Evolutionary conservation across 2,329 filamentous ascomycete species (phyloP).

Genomic region (Dothideomycetes sp.): DNA sequence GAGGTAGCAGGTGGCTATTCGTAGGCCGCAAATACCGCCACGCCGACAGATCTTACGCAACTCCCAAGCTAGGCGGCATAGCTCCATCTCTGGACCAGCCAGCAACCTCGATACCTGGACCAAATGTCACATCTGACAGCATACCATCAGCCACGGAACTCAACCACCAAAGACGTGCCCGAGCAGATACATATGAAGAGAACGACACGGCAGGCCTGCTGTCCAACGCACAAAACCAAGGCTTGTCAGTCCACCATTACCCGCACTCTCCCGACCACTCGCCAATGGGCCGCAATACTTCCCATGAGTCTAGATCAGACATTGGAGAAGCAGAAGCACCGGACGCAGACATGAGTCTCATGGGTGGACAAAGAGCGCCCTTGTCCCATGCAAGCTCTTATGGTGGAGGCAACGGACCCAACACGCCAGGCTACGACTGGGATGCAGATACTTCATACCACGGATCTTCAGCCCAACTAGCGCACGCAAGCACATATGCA

Average conservation of each 20-base stretch:
- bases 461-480: not conserved
- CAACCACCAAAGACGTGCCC: conserved; percentile 7
- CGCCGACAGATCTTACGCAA: conserved; percentile 32
- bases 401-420: not conserved
- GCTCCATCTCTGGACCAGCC: not conserved
- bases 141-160: conserved; percentile 9
- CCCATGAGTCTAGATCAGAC: not conserved
- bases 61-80: conserved; percentile 8
- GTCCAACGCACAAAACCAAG: conserved; percentile 7
- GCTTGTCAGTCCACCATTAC: not conserved
- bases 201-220: conserved; percentile 7
- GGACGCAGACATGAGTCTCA: conserved; percentile 1
- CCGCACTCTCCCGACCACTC: conserved; percentile 8
- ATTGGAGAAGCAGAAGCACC: not conserved
- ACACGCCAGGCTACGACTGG: not conserved
- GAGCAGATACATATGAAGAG: conserved; percentile 9
- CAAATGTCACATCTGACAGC: conserved; percentile 5
- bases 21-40: conserved; percentile 56
- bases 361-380: not conserved
- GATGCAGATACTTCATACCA: conserved; percentile 10
- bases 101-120: conserved; percentile 6
- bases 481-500: not conserved
- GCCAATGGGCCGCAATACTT: not conserved
- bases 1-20: conserved; percentile 72
- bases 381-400: conserved; percentile 2